These are phyloP conservation scores for Dalbergia oliveri DNA, from an alignment of 306 rosid genomes.

Conservation along the genomic window DNA sequence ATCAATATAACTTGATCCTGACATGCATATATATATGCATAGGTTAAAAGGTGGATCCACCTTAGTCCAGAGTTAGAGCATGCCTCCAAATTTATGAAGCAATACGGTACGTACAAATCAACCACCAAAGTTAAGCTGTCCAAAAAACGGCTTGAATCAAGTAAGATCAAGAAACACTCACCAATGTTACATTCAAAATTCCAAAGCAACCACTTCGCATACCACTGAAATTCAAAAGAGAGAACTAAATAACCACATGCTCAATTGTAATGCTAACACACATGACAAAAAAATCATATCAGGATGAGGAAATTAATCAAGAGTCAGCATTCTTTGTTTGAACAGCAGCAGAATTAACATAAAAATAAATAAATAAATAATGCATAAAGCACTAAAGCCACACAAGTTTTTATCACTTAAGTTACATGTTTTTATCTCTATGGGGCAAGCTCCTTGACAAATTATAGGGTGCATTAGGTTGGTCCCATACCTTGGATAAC, in stretches of 20 bases:
- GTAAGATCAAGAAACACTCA: conserved; percentile 50
- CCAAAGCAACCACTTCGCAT: conserved; percentile 79
- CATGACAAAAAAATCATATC: conserved; percentile 17
- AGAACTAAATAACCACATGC: conserved; percentile 43
- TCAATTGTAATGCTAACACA: conserved; percentile 2
- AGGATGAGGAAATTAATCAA: conserved; percentile 8
- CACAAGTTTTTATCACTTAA: conserved; percentile 20
- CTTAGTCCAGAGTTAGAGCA: no score
- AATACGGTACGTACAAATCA: no score
- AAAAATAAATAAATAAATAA: no score
- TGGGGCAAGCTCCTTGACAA: not conserved
- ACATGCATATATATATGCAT: no score
- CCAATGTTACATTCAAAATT: conserved; percentile 72
- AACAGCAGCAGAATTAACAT: not conserved
- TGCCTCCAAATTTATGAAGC: no score
- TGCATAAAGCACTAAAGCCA: not conserved
- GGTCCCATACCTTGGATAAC: conserved; percentile 13
- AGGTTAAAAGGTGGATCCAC: no score
- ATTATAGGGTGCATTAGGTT: not conserved
- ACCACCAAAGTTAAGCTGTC: not conserved
- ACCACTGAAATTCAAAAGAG: conserved; percentile 69
- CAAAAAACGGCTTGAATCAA: conserved; percentile 16
- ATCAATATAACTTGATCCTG: no score
- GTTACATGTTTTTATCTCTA: no score
- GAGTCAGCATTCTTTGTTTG: conserved; percentile 20